phyloP scores from a whole-genome alignment of 306 rosid species.

The Vigna reflexopilosa region DNA sequence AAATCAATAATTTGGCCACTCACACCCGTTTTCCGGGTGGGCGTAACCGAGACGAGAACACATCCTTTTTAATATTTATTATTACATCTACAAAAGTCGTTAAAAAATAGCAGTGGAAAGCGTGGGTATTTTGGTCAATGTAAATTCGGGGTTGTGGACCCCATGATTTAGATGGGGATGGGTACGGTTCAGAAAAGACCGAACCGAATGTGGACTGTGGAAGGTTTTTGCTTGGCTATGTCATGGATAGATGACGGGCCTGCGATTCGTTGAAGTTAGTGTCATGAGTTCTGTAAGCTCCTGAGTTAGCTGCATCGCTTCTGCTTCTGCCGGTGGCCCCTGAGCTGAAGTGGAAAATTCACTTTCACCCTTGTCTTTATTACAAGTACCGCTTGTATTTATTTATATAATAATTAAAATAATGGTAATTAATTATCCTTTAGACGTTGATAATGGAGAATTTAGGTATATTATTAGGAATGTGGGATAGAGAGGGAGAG shows the following conservation, averaged over 20 bases:
- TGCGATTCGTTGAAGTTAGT: slow-evolving; percentile 35
- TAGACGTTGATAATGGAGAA: background rate
- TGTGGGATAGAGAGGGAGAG: too few species aligned
- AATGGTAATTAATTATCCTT: too few species aligned
- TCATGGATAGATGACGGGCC: slow-evolving; percentile 4
- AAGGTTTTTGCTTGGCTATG: slow-evolving; percentile 4
- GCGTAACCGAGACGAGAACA: background rate
- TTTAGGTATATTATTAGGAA: too few species aligned
- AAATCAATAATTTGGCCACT: background rate
- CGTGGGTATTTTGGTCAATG: slow-evolving; percentile 50
- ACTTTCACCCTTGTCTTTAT: slow-evolving; percentile 1
- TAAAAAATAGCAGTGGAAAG: background rate
- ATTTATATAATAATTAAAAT: background rate
- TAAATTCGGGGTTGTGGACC: slow-evolving; percentile 34
- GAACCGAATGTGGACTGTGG: background rate
- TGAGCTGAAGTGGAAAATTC: background rate
- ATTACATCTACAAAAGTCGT: background rate
- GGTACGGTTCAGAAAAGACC: slow-evolving; percentile 19
- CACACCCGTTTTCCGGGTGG: background rate
- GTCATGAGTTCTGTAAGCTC: background rate
- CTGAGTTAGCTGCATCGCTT: background rate
- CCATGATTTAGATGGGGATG: slow-evolving; percentile 36
- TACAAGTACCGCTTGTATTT: background rate
- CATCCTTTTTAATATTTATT: background rate
- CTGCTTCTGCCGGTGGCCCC: background rate